A percentile compares a stretch with the other conserved stretches of the same genome.
phyloP scores from a whole-genome alignment of 768 basidiomycete genomes.

The Hydnomerulius pinastri region DNA sequence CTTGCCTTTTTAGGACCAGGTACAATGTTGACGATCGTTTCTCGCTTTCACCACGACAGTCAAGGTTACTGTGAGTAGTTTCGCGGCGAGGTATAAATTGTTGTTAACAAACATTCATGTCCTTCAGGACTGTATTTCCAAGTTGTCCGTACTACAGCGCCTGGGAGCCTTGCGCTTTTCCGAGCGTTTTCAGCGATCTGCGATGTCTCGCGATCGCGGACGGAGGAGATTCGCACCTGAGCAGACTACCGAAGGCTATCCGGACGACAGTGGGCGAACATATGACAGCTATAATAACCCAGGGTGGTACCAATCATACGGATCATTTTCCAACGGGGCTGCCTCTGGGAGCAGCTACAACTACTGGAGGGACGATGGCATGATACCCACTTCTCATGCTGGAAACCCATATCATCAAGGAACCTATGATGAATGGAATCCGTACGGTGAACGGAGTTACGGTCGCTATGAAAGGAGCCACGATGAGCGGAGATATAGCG shows the following conservation, averaged over 20 bases:
- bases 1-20: too few species aligned
- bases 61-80: too few species aligned
- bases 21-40: too few species aligned
- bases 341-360: conserved; percentile 13
- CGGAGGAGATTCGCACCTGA: conserved; percentile 9
- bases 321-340: conserved; percentile 2
- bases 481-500: conserved; percentile 14
- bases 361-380: conserved; percentile 25
- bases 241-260: too few species aligned
- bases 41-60: too few species aligned
- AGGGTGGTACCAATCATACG: too few species aligned
- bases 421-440: conserved; percentile 5
- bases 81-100: too few species aligned
- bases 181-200: conserved; percentile 7
- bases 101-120: neutral
- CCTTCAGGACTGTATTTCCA: conserved; percentile 4
- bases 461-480: neutral
- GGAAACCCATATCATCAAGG: conserved; percentile 9
- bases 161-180: conserved; percentile 3
- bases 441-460: neutral
- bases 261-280: too few species aligned
- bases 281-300: too few species aligned
- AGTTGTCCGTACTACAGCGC: conserved; percentile 16
- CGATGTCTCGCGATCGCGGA: conserved; percentile 17
- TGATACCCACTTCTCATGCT: conserved; percentile 1